Evolutionary conservation across 805 yeast genomes (phyloP), one percentile per base, ranked within the genome.

Genomic region (Tetrapisispora namnaoensis): DNA sequence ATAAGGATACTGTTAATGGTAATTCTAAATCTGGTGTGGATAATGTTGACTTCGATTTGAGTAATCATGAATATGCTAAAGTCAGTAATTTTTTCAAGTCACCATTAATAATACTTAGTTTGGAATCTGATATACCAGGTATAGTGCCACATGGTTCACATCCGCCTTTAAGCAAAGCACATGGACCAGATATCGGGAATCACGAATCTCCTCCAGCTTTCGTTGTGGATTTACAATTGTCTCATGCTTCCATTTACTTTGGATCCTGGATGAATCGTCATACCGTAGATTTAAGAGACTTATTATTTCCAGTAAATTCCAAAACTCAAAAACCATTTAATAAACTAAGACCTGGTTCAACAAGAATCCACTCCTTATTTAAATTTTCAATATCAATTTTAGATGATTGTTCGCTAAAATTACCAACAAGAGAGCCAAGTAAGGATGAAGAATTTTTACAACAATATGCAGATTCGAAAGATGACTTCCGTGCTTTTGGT

Each of bases 251-350:
- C 0, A 67, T 88, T 1, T 83, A 83, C 55, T 90, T 87, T 60
- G 99, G 99, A 0, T 95, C 99, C 0, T 91, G 97, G 96, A 86
- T 96, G 0, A 95, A 93, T 51, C 78, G 91, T 36, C 95, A 93
- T 63, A 64, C 95, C 17, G 72, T 72, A 2, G 76, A 80, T 1
- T 58, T 90, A 10, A 89, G 83, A 49, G 66, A 71, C 16, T 68
- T 82, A 66, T 68, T 93, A 22, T 78, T 83, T 49, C 99, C 99
- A 0, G 62, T 75, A 0, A 61, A 79, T 4, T 77, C 83, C 24
- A 66, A 82, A 43, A 86, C 88, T 56, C 66, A 79, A 2, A 56
- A 57, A 11, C 75, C 80, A 0, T 61, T 62, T 5, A 68, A 70
- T 4, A 64, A 65, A 2, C 64, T 76, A 3, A 45, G 49, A 1